Conservation (phyloP, 371 early-diverging fungal species). For the Syncephalastrum racemosum region DNA sequence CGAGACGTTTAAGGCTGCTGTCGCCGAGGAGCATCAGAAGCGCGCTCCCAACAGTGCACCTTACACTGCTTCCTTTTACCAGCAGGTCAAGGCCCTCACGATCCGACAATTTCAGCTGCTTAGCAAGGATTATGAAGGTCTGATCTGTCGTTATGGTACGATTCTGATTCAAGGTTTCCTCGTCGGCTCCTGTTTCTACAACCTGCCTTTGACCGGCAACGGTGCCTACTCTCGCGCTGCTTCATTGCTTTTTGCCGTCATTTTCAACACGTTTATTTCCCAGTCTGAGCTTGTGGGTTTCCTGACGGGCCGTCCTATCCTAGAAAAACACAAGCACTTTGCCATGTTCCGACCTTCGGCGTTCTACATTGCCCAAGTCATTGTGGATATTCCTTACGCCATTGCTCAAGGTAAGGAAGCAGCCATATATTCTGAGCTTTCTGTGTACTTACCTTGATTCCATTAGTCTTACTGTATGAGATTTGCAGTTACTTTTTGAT, state of each 20-base stretch:
- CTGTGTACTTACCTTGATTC: conserved; percentile 52
- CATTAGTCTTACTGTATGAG: conserved; percentile 43
- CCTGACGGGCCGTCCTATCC: conserved; percentile 56
- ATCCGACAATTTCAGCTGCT: conserved; percentile 51
- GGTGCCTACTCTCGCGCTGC: conserved; percentile 72
- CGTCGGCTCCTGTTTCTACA: conserved; percentile 65
- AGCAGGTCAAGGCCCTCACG: conserved; percentile 49
- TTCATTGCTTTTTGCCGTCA: conserved; percentile 55
- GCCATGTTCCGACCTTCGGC: conserved; percentile 70
- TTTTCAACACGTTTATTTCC: conserved; percentile 58
- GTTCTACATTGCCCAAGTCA: conserved; percentile 57
- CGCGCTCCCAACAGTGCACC: conserved; percentile 37
- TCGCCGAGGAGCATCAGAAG: conserved; percentile 44
- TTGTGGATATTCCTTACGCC: conserved; percentile 39
- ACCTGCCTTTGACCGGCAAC: conserved; percentile 42
- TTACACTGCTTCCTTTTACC: conserved; percentile 49
- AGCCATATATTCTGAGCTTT: neutral
- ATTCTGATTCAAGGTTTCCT: conserved; percentile 63
- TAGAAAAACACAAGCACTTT: conserved; percentile 69
- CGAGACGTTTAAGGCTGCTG: conserved; percentile 38
- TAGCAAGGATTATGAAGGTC: conserved; percentile 39
- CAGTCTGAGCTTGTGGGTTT: conserved; percentile 52
- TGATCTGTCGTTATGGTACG: conserved; percentile 55
- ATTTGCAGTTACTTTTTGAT: conserved; percentile 46
- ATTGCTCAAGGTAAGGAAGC: conserved; percentile 38